Evolutionary conservation across 495 filamentous ascomycete species (phyloP).

Genomic region (Entonaema liquescens): DNA sequence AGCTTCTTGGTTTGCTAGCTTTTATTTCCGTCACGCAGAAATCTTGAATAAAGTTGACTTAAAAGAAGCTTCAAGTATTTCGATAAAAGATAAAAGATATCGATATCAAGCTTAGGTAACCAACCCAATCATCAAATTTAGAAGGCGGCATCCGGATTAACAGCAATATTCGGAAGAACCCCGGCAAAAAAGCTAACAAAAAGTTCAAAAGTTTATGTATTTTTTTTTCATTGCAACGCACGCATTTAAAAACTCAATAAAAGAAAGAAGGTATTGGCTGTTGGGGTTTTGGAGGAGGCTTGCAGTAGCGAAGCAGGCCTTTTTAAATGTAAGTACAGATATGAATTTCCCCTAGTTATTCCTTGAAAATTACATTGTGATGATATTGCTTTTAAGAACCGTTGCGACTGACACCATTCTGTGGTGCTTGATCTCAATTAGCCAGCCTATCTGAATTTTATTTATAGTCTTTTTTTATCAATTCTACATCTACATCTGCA

Average conservation of each 20-base stretch:
- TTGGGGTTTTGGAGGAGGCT: neutral
- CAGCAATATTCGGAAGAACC: slow-evolving; percentile 6
- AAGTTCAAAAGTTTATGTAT: neutral
- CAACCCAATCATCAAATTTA: neutral
- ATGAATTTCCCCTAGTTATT: neutral
- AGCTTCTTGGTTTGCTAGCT: slow-evolving; percentile 19
- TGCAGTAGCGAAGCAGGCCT: slow-evolving; percentile 1
- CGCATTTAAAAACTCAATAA: neutral
- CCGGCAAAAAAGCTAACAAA: slow-evolving; percentile 1
- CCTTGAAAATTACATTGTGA: slow-evolving; percentile 49
- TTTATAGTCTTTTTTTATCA: slow-evolving; percentile 16
- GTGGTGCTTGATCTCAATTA: slow-evolving; percentile 67
- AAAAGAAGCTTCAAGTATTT: slow-evolving; percentile 9
- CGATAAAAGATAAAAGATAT: slow-evolving; percentile 13
- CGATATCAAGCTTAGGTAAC: slow-evolving; percentile 18
- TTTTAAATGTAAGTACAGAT: slow-evolving; percentile 10
- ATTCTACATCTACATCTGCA: neutral
- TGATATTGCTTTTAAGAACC: slow-evolving; percentile 73
- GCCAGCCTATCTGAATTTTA: slow-evolving; percentile 59
- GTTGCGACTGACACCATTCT: slow-evolving; percentile 87
- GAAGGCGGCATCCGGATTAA: slow-evolving; percentile 44
- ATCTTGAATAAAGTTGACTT: slow-evolving; percentile 3
- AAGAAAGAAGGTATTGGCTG: neutral
- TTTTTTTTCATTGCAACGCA: neutral
- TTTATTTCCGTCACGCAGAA: slow-evolving; percentile 25